These are phyloP conservation scores for Aspergillus ustus DNA, from an alignment of 2,329 filamentous ascomycete genomes.

Conservation along the genomic window DNA sequence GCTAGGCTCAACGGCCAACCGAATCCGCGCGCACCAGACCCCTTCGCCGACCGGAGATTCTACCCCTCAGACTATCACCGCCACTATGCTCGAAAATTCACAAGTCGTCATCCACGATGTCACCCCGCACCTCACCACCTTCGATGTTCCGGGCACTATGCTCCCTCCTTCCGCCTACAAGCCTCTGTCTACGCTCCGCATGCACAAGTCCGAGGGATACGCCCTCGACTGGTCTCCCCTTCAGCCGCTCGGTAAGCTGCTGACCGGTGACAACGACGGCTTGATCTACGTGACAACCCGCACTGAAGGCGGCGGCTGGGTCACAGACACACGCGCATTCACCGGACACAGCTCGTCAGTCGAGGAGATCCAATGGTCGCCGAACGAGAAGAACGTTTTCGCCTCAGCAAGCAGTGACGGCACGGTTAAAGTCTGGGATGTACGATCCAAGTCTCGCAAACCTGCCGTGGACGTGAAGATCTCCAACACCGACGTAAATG, in stretches of 20 bases:
- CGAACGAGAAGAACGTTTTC: conserved; percentile 89
- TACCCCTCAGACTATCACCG: conserved; percentile 81
- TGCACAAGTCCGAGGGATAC: conserved; percentile 93
- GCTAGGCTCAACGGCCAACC: conserved; percentile 85
- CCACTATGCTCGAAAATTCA: conserved; percentile 88
- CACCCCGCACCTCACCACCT: conserved; percentile 83
- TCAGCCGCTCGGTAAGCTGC: conserved; percentile 77
- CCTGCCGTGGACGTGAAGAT: conserved; percentile 87
- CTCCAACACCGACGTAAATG: conserved; percentile 87
- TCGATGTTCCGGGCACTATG: conserved; percentile 83
- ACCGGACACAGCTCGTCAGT: conserved; percentile 82
- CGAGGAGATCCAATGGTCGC: conserved; percentile 97
- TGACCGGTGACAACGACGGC: conserved; percentile 90
- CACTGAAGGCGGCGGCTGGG: conserved; percentile 85
- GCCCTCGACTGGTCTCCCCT: conserved; percentile 95
- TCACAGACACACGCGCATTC: conserved; percentile 82
- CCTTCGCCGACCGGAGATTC: conserved; percentile 67
- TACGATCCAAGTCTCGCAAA: conserved; percentile 84
- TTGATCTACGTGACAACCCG: conserved; percentile 86
- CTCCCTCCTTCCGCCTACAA: conserved; percentile 85
- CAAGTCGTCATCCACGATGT: conserved; percentile 94
- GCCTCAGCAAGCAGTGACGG: conserved; percentile 93
- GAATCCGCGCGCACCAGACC: conserved; percentile 84
- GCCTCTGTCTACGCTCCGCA: conserved; percentile 82
- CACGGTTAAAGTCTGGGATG: conserved; percentile 94